phyloP scores from a whole-genome alignment of 1,284 basidiomycete species.

The Ceratobasidium theobromae region DNA sequence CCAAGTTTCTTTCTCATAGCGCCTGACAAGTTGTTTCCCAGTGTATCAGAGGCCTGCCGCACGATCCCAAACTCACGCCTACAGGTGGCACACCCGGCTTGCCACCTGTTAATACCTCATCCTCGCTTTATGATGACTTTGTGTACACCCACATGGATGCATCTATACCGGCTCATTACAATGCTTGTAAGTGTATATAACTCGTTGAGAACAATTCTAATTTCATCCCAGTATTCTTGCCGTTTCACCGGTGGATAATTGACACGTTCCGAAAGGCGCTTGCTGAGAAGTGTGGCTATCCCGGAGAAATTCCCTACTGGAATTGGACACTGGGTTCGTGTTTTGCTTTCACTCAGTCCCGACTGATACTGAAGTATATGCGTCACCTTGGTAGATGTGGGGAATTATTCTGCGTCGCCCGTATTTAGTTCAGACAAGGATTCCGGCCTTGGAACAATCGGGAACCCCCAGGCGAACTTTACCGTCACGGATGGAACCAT shows the following conservation, averaged over 20 bases:
- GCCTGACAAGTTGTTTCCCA: neutral
- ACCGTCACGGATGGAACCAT: slow-evolving; percentile 28
- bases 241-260: slow-evolving; percentile 25
- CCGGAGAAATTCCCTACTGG: slow-evolving; percentile 30
- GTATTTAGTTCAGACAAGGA: neutral
- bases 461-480: slow-evolving; percentile 5
- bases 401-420: slow-evolving; percentile 1
- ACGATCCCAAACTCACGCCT: slow-evolving; percentile 8
- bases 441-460: slow-evolving; percentile 25
- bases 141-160: slow-evolving; percentile 34
- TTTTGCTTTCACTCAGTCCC: neutral
- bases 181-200: slow-evolving; percentile 5
- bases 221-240: slow-evolving; percentile 1
- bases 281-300: slow-evolving; percentile 14
- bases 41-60: slow-evolving; percentile 23
- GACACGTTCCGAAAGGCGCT: slow-evolving; percentile 7
- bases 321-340: slow-evolving; percentile 27
- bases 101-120: neutral
- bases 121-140: slow-evolving; percentile 32
- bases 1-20: neutral
- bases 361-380: neutral
- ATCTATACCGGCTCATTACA: slow-evolving; percentile 21
- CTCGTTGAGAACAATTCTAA: neutral
- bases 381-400: neutral
- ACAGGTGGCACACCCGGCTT: slow-evolving; percentile 14